Percentiles rank a stretch among this genome's conserved stretches.
Evolutionary conservation across 129 eudicot species (phyloP).

Genomic region (Dittrichia graveolens): DNA sequence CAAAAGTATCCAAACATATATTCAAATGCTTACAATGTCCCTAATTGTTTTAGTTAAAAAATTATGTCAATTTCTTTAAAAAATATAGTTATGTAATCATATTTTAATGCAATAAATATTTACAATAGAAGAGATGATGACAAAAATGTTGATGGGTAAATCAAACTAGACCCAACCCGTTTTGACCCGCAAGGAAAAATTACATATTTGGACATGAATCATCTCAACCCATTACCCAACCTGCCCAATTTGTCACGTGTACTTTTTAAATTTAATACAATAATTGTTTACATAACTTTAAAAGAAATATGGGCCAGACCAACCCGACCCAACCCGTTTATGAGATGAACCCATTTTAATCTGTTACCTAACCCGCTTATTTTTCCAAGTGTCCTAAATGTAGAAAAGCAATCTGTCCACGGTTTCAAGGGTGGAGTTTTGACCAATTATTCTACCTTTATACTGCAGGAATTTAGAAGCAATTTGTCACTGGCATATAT

Average conservation of each 20-base stretch:
- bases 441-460: constrained; percentile 3
- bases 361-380: too few relatives aligned
- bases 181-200: background rate
- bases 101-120: background rate
- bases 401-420: background rate
- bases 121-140: background rate
- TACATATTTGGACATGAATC: background rate
- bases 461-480: background rate
- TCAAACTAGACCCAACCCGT: background rate
- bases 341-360: too few relatives aligned
- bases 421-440: background rate
- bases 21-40: constrained; percentile 13
- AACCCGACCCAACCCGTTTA: too few relatives aligned
- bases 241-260: too few relatives aligned
- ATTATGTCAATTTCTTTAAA: background rate
- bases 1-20: constrained; percentile 2
- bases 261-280: too few relatives aligned
- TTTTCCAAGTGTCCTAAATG: too few relatives aligned
- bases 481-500: background rate
- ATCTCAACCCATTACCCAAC: background rate
- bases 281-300: too few relatives aligned
- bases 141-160: constrained; percentile 3
- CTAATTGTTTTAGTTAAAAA: background rate
- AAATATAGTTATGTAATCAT: background rate
- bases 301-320: too few relatives aligned